Conservation (phyloP, 169 alveolate species). For the Babesia sp. region DNA sequence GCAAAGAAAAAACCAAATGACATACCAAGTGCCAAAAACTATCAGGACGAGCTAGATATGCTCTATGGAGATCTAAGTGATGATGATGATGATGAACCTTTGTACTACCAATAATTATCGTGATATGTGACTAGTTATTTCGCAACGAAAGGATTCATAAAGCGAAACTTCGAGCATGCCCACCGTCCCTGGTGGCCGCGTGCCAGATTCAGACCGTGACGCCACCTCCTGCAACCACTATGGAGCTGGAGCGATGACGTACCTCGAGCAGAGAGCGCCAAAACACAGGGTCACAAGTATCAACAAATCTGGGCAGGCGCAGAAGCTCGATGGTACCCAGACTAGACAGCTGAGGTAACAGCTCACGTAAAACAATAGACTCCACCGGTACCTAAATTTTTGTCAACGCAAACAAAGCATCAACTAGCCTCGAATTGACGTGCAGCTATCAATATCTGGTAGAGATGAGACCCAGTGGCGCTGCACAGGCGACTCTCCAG, state of each 20-base stretch:
- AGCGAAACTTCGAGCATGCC: not conserved
- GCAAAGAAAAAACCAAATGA: slow-evolving; percentile 70
- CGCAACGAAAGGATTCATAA: not conserved
- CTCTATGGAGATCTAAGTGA: slow-evolving; percentile 76
- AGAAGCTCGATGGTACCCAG: slow-evolving; percentile 8
- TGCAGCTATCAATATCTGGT: slow-evolving; percentile 31
- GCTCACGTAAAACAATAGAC: slow-evolving; percentile 5
- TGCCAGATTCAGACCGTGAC: not conserved
- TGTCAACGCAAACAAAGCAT: not conserved
- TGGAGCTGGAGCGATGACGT: not conserved
- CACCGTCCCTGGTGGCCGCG: not conserved
- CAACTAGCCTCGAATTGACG: slow-evolving; percentile 19
- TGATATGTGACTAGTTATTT: not conserved
- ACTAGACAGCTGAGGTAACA: not conserved
- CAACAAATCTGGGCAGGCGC: slow-evolving; percentile 6
- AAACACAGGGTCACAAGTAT: slow-evolving; percentile 2
- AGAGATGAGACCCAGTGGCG: slow-evolving; percentile 34
- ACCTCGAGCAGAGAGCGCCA: slow-evolving; percentile 12
- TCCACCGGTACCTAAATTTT: slow-evolving; percentile 11
- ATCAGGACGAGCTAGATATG: slow-evolving; percentile 79
- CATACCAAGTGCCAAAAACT: slow-evolving; percentile 63
- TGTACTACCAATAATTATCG: slow-evolving; percentile 24
- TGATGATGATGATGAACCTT: slow-evolving; percentile 56
- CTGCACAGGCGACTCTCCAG: slow-evolving; percentile 54
- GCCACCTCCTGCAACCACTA: slow-evolving; percentile 3